Base-by-base conservation (phyloP, 176 grass and related monocot species). In the Avena insularis region DNA sequence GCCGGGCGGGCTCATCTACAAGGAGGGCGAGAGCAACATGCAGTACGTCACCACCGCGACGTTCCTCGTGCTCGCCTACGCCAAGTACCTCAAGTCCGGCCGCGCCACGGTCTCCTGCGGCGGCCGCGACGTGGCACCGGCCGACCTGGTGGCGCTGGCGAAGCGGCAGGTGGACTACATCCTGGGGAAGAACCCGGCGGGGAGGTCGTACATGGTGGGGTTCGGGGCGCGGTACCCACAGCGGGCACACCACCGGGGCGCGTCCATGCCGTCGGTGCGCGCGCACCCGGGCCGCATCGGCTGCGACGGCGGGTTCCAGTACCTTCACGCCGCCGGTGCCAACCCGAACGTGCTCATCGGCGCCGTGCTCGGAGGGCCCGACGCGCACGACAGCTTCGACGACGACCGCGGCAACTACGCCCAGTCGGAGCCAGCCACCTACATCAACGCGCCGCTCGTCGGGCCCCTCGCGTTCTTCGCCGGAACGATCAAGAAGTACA, bases 361-460 rank as follows among this genome's bases (percentile, higher is more conserved):
- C 23, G 96, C 96, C 0, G 93, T 98, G 9, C 38, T 95, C 0
- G 96, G 93, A 0, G 93, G 93, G 12, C 96, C 92, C 1, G 92
- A 95, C 78, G 79, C 55, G 63, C 45, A 71, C 0, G 93, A 98
- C 48, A 67, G 49, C n/a, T 98, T 94, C 76, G 84, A 89, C 23
- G 96, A 98, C 17, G 82, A 98, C 75, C 86, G 96, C 1, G 89
- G 90, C 70, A 89, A 95, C 25, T 95, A 94, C 47, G 93, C 89
- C 0, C 91, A 93, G 86, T 88, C 95, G 1, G 95, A 98, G 71
- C 95, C 93, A 0, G 89, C 95, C 31, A 98, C 95, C 1, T 95
- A 98, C 86, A 95, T 98, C 93, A 98, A 98, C 71, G 95, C 95
- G 45, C 95, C 95, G 40, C 86, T 98, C 79, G 91, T 95, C 11